Conservation (phyloP, 345 rosid species). For the Lepidium africanum region DNA sequence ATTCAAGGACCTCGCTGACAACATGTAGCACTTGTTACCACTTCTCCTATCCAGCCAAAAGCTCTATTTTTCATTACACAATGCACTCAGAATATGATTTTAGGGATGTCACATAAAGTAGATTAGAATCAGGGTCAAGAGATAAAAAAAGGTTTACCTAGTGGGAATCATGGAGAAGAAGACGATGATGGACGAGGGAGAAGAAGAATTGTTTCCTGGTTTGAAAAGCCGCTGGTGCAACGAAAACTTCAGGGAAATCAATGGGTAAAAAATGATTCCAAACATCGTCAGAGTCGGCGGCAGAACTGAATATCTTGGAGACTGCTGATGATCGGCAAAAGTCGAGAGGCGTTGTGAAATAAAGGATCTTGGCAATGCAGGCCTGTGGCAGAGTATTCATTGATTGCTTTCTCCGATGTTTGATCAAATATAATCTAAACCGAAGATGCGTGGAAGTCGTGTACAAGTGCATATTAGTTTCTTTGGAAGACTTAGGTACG, state of each 20-base stretch:
- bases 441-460: too few species aligned
- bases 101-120: background rate
- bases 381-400: slow-evolving; percentile 43
- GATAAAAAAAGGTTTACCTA: too few species aligned
- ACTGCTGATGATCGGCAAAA: slow-evolving; percentile 44
- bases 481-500: too few species aligned
- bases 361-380: slow-evolving; percentile 47
- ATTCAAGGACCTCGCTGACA: slow-evolving; percentile 60
- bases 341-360: slow-evolving; percentile 52
- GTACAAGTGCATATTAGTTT: too few species aligned
- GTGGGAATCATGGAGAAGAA: slow-evolving; percentile 33
- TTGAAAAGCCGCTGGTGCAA: slow-evolving; percentile 3
- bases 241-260: slow-evolving; percentile 31
- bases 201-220: slow-evolving; percentile 48
- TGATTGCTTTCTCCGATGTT: background rate
- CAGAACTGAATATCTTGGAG: slow-evolving; percentile 44
- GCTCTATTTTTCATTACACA: slow-evolving; percentile 30
- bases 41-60: slow-evolving; percentile 49
- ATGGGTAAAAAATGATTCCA: slow-evolving; percentile 61
- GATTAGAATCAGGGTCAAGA: too few species aligned
- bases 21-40: slow-evolving; percentile 47
- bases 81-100: background rate
- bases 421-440: too few species aligned
- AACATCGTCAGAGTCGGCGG: slow-evolving; percentile 45
- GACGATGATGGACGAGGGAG: slow-evolving; percentile 39